These are phyloP conservation scores for Tilletia horrida DNA, from an alignment of 1,284 basidiomycete species.

Conservation along the genomic window DNA sequence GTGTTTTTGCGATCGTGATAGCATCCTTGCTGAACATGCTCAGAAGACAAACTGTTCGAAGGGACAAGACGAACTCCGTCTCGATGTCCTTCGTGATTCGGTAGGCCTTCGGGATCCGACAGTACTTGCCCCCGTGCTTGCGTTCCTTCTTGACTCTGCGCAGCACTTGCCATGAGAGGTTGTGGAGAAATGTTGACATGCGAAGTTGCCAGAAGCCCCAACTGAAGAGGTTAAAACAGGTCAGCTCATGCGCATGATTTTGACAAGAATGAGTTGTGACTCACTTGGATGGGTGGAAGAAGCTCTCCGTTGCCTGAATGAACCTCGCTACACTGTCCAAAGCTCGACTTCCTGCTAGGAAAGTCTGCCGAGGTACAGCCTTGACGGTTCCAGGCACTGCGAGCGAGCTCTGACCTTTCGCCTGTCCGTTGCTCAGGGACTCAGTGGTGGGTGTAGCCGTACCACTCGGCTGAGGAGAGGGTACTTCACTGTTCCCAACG, in stretches of 20 bases:
- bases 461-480: not conserved
- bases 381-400: slow-evolving; percentile 19
- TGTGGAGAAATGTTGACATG: slow-evolving; percentile 77
- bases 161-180: slow-evolving; percentile 74
- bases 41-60: slow-evolving; percentile 83
- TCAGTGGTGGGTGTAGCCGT: slow-evolving; percentile 17
- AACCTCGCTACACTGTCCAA: slow-evolving; percentile 83
- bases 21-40: slow-evolving; percentile 87
- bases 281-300: slow-evolving; percentile 70
- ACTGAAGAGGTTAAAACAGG: slow-evolving; percentile 62
- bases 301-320: slow-evolving; percentile 86
- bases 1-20: slow-evolving; percentile 58
- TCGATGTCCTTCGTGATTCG: slow-evolving; percentile 72
- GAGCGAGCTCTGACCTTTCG: slow-evolving; percentile 17
- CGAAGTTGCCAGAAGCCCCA: slow-evolving; percentile 57
- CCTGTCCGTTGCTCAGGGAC: no score
- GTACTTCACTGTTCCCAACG: slow-evolving; percentile 18
- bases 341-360: slow-evolving; percentile 80
- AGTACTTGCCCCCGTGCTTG: slow-evolving; percentile 60
- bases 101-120: slow-evolving; percentile 72
- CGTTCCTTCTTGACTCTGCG: slow-evolving; percentile 66
- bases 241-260: slow-evolving; percentile 62
- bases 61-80: slow-evolving; percentile 73
- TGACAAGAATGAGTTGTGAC: not conserved
- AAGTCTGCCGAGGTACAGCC: slow-evolving; percentile 55